Evolutionary conservation across 2,329 filamentous ascomycete species (phyloP), one percentile per base, ranked within the genome.

Genomic region (Phyllosticta capitalensis): DNA sequence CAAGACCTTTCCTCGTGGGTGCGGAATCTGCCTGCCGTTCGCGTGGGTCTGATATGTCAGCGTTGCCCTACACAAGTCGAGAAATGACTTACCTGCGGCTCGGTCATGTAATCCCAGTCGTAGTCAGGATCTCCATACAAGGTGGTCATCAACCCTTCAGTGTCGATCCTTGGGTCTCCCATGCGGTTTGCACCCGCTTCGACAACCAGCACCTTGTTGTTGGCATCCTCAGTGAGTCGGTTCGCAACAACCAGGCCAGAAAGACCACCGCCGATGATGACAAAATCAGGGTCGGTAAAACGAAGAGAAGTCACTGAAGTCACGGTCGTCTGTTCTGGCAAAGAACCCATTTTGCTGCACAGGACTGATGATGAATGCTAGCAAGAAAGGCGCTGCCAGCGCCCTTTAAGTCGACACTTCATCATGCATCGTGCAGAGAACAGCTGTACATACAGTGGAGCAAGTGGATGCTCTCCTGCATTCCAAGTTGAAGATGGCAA

Each of bases 91-190:
- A 67, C 69, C 59, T 71, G 69, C 2, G 69, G 68, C n/a, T 68
- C 65, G 4, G 68, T 70, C 45, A 66, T 66, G 56, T 59, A 68
- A 6, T 61, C 28, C 70, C 69, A 72, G 48, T 72, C 70, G 60
- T 68, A 71, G 49, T 70, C 65, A 2, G 67, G 65, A 28, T 70
- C 69, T 26, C 64, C 67, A 61, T 62, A 30, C 0, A 67, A 56
- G 30, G 67, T 64, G 0, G 61, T 57, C 38, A 33, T 28, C 20
- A 68, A 53, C 51, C 66, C 68, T 0, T 69, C 67, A 0, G 55
- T 66, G 56, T 69, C 67, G n/a, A 72, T 64, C 56, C 68, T 54
- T 1, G 65, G 56, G 33, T 71, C 68, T 9, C 68, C 55, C 22
- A 69, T 50, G 2, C 64, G 65, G 60, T 68, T 68, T 20, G 58